A percentile compares a stretch with the other conserved stretches of the same genome.
phyloP scores from a whole-genome alignment of 495 filamentous ascomycete genomes.

The Baudoinia panamericana region DNA sequence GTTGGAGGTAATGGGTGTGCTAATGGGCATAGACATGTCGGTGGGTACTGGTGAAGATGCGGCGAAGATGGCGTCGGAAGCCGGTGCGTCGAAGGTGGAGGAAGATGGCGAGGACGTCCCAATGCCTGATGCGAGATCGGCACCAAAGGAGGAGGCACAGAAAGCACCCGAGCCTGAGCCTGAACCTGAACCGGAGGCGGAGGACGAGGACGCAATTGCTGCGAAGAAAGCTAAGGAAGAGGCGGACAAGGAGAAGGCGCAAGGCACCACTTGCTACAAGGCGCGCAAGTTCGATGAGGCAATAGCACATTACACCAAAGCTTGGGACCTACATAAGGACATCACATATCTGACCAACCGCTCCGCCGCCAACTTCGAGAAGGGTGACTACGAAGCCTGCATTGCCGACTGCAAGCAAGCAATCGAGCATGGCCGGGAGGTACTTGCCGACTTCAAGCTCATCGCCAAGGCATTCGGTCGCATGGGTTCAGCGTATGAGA shows the following conservation, averaged over 20 bases:
- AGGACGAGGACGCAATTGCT: slow-evolving; percentile 68
- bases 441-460: slow-evolving; percentile 89
- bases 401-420: slow-evolving; percentile 80
- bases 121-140: slow-evolving; percentile 57
- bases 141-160: slow-evolving; percentile 37
- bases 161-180: slow-evolving; percentile 48
- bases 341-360: slow-evolving; percentile 96
- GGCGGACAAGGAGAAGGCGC: slow-evolving; percentile 85
- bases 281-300: slow-evolving; percentile 90
- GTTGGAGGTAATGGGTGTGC: slow-evolving; percentile 83
- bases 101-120: slow-evolving; percentile 61
- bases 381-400: slow-evolving; percentile 76
- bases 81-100: slow-evolving; percentile 25
- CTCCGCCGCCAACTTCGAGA: slow-evolving; percentile 88
- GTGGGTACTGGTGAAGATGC: slow-evolving; percentile 49
- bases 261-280: slow-evolving; percentile 94
- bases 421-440: slow-evolving; percentile 72
- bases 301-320: slow-evolving; percentile 88
- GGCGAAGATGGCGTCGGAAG: slow-evolving; percentile 31
- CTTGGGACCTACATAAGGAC: slow-evolving; percentile 90
- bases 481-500: slow-evolving; percentile 84
- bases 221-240: slow-evolving; percentile 84
- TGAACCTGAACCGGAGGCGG: slow-evolving; percentile 48
- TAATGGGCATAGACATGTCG: slow-evolving; percentile 89
- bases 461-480: slow-evolving; percentile 91